A percentile compares a stretch with the other conserved stretches of the same genome.
These are phyloP conservation scores for Didymella keratinophila DNA, from an alignment of 2,329 filamentous ascomycete genomes.

Conservation along the genomic window DNA sequence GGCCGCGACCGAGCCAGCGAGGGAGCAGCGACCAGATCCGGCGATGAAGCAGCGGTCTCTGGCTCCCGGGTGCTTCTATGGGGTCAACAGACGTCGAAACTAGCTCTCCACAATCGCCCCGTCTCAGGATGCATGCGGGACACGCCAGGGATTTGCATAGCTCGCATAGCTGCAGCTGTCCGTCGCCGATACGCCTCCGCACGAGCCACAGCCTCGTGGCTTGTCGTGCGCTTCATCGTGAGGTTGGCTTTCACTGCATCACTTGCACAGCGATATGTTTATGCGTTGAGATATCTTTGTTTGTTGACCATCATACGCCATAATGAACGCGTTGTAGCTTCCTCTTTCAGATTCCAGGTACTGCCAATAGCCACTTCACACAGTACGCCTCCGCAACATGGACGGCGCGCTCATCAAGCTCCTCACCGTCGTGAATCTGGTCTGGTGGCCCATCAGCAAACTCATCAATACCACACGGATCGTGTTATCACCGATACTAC, in stretches of 20 bases:
- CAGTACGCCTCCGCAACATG: too few species aligned
- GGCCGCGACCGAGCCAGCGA: slow-evolving; percentile 1
- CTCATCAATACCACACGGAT: slow-evolving; percentile 40
- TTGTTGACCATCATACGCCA: slow-evolving; percentile 10
- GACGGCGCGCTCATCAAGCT: slow-evolving; percentile 40
- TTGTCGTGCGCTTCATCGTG: slow-evolving; percentile 1
- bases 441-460: slow-evolving; percentile 51
- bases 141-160: slow-evolving; percentile 31
- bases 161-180: slow-evolving; percentile 24
- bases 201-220: slow-evolving; percentile 27
- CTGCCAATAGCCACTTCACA: background rate
- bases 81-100: slow-evolving; percentile 16
- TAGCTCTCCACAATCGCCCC: slow-evolving; percentile 25
- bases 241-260: slow-evolving; percentile 5
- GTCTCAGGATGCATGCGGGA: slow-evolving; percentile 30
- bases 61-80: slow-evolving; percentile 1
- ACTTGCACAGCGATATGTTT: background rate
- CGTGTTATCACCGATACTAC: background rate
- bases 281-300: background rate
- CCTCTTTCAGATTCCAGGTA: background rate
- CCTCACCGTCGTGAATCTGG: slow-evolving; percentile 44
- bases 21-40: too few species aligned
- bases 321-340: slow-evolving; percentile 19
- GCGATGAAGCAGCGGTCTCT: slow-evolving; percentile 4
- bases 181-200: slow-evolving; percentile 30